phyloP scores from a whole-genome alignment of 140 eudicot genomes.

The Anethum foeniculum region DNA sequence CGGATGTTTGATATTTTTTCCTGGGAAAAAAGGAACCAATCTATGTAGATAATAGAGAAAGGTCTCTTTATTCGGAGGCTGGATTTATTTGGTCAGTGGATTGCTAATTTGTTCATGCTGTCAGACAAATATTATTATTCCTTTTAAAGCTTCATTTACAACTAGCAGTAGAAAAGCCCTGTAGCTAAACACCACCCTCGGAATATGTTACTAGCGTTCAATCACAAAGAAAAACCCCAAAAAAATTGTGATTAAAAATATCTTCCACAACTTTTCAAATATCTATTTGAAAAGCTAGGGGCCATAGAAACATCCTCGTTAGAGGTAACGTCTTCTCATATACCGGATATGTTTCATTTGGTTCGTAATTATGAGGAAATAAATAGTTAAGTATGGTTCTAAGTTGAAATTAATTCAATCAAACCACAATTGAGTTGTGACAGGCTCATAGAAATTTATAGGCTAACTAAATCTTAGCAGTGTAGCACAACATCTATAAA shows the following conservation, averaged over 20 bases:
- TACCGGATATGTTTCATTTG: background rate
- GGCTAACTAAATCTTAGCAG: background rate
- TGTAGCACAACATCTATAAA: background rate
- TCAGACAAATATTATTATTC: background rate
- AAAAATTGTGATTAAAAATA: background rate
- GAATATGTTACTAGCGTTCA: background rate
- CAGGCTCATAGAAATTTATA: background rate
- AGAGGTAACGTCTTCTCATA: background rate
- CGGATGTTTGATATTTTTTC: background rate
- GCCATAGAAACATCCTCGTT: no score
- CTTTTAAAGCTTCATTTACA: background rate
- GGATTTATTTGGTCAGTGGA: constrained; percentile 1
- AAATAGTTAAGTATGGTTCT: background rate
- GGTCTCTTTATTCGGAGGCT: background rate
- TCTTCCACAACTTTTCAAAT: background rate
- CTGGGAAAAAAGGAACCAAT: background rate
- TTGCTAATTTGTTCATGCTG: background rate
- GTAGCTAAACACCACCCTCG: background rate
- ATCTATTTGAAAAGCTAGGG: background rate
- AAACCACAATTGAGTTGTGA: background rate
- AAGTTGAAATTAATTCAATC: background rate
- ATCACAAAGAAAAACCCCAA: background rate
- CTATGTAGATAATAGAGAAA: constrained; percentile 2
- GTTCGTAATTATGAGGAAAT: background rate
- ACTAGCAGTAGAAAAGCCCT: background rate